Evolutionary conservation across 2,329 filamentous ascomycete genomes (phyloP).

Genomic region (Talaromyces amestolkiae): DNA sequence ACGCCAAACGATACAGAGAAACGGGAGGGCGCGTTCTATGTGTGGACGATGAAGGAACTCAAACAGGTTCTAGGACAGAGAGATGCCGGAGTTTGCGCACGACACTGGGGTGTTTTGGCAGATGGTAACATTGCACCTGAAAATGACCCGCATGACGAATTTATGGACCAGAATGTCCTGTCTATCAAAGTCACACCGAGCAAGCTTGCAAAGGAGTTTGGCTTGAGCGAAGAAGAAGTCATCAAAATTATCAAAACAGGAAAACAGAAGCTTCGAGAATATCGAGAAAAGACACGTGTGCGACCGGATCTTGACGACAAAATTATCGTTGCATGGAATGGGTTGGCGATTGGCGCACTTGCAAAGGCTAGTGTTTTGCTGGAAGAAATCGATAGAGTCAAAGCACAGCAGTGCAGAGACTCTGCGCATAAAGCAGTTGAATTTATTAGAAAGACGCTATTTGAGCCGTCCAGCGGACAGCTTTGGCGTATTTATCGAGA

Average conservation of each 20-base stretch:
- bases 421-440: conserved; percentile 66
- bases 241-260: conserved; percentile 65
- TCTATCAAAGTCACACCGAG: conserved; percentile 65
- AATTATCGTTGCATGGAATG: conserved; percentile 83
- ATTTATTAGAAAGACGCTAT: conserved; percentile 73
- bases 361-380: conserved; percentile 70
- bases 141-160: conserved; percentile 88
- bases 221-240: conserved; percentile 67
- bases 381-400: conserved; percentile 56
- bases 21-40: conserved; percentile 87
- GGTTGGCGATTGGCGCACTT: conserved; percentile 80
- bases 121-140: conserved; percentile 82
- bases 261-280: conserved; percentile 64
- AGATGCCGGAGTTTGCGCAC: conserved; percentile 70
- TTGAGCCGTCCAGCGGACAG: conserved; percentile 60
- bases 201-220: conserved; percentile 72
- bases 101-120: conserved; percentile 78
- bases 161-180: conserved; percentile 89
- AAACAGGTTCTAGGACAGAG: conserved; percentile 68
- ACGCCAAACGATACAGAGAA: conserved; percentile 73
- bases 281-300: conserved; percentile 71
- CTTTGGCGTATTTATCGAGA: conserved; percentile 74
- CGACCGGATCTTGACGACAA: conserved; percentile 83
- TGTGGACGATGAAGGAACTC: conserved; percentile 89
- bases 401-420: conserved; percentile 59